These are phyloP conservation scores for Takakia lepidozioides DNA, from an alignment of 225 moss, liverwort and hornwort species.

Conservation along the genomic window DNA sequence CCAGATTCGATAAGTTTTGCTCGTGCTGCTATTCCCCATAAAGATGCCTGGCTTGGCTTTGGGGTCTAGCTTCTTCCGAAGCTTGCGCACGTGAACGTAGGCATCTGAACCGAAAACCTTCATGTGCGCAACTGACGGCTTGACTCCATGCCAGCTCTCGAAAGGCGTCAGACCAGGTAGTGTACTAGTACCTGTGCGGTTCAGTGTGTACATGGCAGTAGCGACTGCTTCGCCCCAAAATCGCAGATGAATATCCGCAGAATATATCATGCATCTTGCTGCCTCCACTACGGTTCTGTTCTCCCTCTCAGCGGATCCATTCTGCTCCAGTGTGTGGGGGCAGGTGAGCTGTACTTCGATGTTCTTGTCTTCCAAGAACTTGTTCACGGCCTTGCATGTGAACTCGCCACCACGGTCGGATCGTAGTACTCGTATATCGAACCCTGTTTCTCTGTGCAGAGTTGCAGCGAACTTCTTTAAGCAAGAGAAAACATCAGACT, in stretches of 20 bases:
- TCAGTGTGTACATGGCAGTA: not conserved
- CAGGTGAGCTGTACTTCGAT: too few species aligned
- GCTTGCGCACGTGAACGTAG: not conserved
- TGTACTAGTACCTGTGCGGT: not conserved
- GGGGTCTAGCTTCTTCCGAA: constrained; percentile 2
- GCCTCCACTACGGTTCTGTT: too few species aligned
- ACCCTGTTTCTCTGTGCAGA: not conserved
- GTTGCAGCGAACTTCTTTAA: not conserved
- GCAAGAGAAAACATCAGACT: not conserved
- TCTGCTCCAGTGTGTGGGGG: too few species aligned
- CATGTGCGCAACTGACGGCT: not conserved
- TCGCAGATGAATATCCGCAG: too few species aligned
- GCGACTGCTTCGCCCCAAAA: constrained; percentile 3
- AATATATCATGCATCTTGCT: too few species aligned
- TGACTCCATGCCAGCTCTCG: not conserved
- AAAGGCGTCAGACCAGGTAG: not conserved
- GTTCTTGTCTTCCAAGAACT: too few species aligned
- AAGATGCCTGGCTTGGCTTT: not conserved
- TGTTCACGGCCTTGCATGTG: too few species aligned
- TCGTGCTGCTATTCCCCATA: not conserved
- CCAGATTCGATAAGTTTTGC: constrained; percentile 1
- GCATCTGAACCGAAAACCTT: not conserved
- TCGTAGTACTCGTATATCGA: too few species aligned
- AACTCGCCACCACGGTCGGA: too few species aligned
- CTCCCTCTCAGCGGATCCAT: too few species aligned